These are phyloP conservation scores for Geotrichum europaeum DNA, from an alignment of 1,139 yeast genomes.

Conservation along the genomic window DNA sequence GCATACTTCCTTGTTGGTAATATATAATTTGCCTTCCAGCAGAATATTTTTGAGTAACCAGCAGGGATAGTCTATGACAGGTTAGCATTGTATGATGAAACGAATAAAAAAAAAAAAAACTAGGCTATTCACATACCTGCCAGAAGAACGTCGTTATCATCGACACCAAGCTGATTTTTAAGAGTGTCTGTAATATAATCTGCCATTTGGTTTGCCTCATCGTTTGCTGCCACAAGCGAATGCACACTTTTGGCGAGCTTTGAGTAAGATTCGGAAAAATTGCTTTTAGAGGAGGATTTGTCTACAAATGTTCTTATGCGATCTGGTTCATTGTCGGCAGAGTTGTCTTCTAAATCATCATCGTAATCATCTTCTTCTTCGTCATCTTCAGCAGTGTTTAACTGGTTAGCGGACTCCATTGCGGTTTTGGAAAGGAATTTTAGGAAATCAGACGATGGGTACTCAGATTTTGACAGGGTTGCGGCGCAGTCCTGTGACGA, in stretches of 20 bases:
- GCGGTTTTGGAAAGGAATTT: slow-evolving; percentile 13
- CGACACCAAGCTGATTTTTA: slow-evolving; percentile 25
- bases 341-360: slow-evolving; percentile 2
- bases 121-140: slow-evolving; percentile 24
- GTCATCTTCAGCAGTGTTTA: slow-evolving; percentile 6
- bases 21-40: slow-evolving; percentile 75
- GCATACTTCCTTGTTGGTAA: slow-evolving; percentile 58
- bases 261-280: not conserved
- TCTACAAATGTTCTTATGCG: not conserved
- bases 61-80: slow-evolving; percentile 46
- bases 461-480: slow-evolving; percentile 1
- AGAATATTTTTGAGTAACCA: slow-evolving; percentile 82
- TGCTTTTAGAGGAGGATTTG: not conserved
- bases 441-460: slow-evolving; percentile 6
- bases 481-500: slow-evolving; percentile 14
- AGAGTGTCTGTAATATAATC: slow-evolving; percentile 28
- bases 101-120: not conserved
- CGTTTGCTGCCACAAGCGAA: slow-evolving; percentile 1
- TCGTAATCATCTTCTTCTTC: slow-evolving; percentile 21
- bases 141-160: slow-evolving; percentile 26
- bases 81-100: slow-evolving; percentile 1
- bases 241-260: slow-evolving; percentile 6
- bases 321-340: not conserved
- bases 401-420: not conserved
- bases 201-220: slow-evolving; percentile 22